A percentile compares a stretch with the other conserved stretches of the same genome.
These are phyloP conservation scores for Sclerotinia nivalis DNA, from an alignment of 2,329 filamentous ascomycete genomes.

Conservation along the genomic window DNA sequence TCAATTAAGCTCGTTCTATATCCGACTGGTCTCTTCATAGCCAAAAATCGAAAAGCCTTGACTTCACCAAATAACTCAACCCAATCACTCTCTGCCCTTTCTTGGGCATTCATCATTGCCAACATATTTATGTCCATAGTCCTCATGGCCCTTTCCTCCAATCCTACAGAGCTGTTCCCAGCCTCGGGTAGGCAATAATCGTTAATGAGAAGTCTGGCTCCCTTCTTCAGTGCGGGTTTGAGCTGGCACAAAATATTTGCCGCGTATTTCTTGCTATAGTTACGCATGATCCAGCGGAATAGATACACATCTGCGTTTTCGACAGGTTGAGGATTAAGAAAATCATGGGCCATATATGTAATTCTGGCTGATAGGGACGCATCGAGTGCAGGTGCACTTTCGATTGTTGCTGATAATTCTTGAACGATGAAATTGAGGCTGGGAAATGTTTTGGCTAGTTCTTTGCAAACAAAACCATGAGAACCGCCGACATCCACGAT, in stretches of 20 bases:
- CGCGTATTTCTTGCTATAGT: conserved; percentile 58
- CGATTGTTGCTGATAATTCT: conserved; percentile 51
- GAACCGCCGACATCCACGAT: conserved; percentile 62
- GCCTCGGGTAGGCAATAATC: conserved; percentile 48
- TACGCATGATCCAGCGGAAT: conserved; percentile 62
- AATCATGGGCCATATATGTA: conserved; percentile 51
- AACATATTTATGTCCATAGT: conserved; percentile 57
- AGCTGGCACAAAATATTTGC: conserved; percentile 52
- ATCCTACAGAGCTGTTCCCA: conserved; percentile 44
- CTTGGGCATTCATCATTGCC: conserved; percentile 53
- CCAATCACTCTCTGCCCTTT: conserved; percentile 52
- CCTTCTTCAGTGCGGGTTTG: conserved; percentile 56
- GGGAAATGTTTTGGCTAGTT: conserved; percentile 52
- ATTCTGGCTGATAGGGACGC: conserved; percentile 46
- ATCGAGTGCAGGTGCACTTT: conserved; percentile 50
- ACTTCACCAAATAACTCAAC: conserved; percentile 49
- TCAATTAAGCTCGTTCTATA: conserved; percentile 53
- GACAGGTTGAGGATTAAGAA: conserved; percentile 57
- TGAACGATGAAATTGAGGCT: conserved; percentile 58
- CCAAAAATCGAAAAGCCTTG: conserved; percentile 48
- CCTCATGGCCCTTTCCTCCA: conserved; percentile 50
- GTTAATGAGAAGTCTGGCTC: conserved; percentile 44
- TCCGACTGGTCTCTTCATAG: conserved; percentile 45
- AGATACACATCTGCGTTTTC: conserved; percentile 58
- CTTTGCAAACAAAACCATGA: conserved; percentile 58